Conservation (phyloP, 768 basidiomycete genomes). For the Auriscalpium microsporum region DNA sequence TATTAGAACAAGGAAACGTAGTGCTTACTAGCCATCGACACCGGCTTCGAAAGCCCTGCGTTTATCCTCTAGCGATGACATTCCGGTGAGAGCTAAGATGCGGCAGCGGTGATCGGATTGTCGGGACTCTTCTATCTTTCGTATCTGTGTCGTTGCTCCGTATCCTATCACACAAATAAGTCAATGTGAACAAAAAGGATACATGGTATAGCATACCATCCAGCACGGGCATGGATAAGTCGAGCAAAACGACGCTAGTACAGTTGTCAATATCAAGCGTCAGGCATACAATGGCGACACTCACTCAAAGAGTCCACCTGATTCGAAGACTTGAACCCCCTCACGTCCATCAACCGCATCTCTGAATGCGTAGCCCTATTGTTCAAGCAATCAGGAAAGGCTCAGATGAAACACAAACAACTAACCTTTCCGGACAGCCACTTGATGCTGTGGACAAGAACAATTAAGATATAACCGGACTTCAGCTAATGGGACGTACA, state of each 20-base stretch:
- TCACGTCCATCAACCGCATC: conserved; percentile 81
- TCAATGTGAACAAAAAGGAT: neutral
- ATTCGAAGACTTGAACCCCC: conserved; percentile 67
- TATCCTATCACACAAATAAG: conserved; percentile 42
- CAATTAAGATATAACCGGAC: conserved; percentile 5
- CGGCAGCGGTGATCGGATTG: conserved; percentile 25
- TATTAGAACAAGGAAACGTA: neutral
- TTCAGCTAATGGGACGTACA: conserved; percentile 41
- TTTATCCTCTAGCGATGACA: conserved; percentile 91
- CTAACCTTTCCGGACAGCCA: conserved; percentile 57
- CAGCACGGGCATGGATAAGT: conserved; percentile 90
- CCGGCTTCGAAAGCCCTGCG: conserved; percentile 85
- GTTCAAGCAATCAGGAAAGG: neutral
- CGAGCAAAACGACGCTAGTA: conserved; percentile 71
- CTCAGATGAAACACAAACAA: neutral
- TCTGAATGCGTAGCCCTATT: conserved; percentile 60
- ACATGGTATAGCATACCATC: conserved; percentile 44
- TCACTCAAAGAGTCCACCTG: conserved; percentile 80
- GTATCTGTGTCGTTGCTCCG: conserved; percentile 77
- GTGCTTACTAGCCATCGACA: conserved; percentile 87
- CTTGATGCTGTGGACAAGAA: conserved; percentile 33
- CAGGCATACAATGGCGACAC: conserved; percentile 21
- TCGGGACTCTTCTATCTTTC: conserved; percentile 50
- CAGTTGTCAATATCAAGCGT: neutral
- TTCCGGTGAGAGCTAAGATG: conserved; percentile 86